A percentile compares a stretch with the other conserved stretches of the same genome.
Conservation (phyloP, 345 rosid species). For the Bruguiera sexangula region DNA sequence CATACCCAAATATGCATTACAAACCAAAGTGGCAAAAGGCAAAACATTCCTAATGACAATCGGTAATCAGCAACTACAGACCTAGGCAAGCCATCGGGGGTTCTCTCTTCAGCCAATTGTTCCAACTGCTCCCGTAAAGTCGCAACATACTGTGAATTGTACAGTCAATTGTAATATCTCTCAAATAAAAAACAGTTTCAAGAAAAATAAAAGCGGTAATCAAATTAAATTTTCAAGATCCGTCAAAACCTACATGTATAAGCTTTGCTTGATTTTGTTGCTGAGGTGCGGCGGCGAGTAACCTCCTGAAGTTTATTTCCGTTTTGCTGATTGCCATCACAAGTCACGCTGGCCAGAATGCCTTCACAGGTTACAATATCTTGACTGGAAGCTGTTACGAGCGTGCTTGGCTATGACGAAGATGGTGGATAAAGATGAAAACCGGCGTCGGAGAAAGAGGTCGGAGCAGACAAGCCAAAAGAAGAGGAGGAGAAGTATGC, state of each 20-base stretch:
- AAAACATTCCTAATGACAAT: not conserved
- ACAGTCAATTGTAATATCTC: not conserved
- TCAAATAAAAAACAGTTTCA: not conserved
- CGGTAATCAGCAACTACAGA: conserved; percentile 5
- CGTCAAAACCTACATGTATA: conserved; percentile 49
- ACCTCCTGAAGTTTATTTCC: conserved; percentile 69
- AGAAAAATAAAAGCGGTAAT: not conserved
- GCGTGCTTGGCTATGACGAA: too few species aligned
- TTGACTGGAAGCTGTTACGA: too few species aligned
- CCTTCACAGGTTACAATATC: too few species aligned
- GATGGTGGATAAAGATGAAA: too few species aligned
- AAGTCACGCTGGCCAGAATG: not conserved
- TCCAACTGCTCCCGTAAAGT: conserved; percentile 76
- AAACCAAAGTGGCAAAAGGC: not conserved
- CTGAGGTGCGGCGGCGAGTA: conserved; percentile 71
- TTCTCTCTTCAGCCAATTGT: conserved; percentile 67
- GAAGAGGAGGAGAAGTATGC: too few species aligned
- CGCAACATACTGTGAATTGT: conserved; percentile 63
- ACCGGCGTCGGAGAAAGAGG: too few species aligned
- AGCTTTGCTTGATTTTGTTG: conserved; percentile 80
- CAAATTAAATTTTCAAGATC: too few species aligned
- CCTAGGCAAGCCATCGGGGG: conserved; percentile 75
- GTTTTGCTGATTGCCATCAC: conserved; percentile 74
- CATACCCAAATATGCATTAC: conserved; percentile 13
- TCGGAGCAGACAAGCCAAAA: too few species aligned